Base-by-base conservation (phyloP, 2,329 filamentous ascomycete genomes). In the Cercospora sojina region DNA sequence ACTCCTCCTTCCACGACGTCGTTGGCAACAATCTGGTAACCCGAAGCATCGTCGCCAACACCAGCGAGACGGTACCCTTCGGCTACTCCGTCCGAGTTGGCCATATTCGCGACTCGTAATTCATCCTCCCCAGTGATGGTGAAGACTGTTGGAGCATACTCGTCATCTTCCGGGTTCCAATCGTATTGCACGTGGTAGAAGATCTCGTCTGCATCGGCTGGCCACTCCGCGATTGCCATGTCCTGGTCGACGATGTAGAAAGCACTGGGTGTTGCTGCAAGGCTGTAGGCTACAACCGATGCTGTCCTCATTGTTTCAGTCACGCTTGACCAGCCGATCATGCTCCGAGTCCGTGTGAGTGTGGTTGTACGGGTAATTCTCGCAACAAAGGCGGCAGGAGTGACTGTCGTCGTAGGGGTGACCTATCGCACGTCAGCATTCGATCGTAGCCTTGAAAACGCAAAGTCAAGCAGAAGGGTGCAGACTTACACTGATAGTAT, bases 201-300 rank as follows among this genome's bases (percentile, higher is more conserved):
- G 29, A 61, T 61, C 18, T 61, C 59, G 0, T 61, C 59, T 32
- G 38, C 59, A 47, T 53, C 59, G 5, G 59, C 59, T 13, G 59
- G 59, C 59, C 59, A 61, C 13, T 61, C 59, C 1, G 59, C 59
- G 29, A 61, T 53, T 35, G 59, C 59, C 59, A 61, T 61, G 43
- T 61, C 59, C 1, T 25, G 10, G 59, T 61, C 59, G 18, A 61
- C 59, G 18, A 53, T 61, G 43, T 61, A 61, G 23, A 61, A 61
- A 8, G 59, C 59, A 20, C 27, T 49, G n/a, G 59, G 59, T 13
- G 59, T 61, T n/a, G 59, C 41, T 49, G 59, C 59, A 32, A 61
- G 41, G 9, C 23, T 53, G 16, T 29, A 61, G 2, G 43, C 16
- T n/a, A 32, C 59, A 23, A 29, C 51, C 12, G 59, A 51, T 16